Percentiles rank a stretch among this genome's conserved stretches.
Conservation (phyloP, 306 rosid genomes). For the Datisca glomerata region DNA sequence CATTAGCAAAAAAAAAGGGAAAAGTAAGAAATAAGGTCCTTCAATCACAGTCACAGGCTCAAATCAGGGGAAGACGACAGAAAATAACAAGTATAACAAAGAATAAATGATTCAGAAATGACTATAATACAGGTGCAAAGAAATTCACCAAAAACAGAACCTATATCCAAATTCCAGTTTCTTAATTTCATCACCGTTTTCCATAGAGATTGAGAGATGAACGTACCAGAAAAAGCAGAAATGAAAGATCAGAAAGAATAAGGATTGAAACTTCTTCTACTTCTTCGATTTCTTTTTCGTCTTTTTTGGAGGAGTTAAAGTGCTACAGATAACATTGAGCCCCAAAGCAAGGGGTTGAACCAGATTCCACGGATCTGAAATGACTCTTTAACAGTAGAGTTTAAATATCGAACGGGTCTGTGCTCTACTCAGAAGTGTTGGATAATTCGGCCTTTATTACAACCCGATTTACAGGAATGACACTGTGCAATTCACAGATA, state of each 20-base stretch:
- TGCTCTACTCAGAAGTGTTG: too few species aligned
- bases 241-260: slow-evolving; percentile 6
- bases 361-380: slow-evolving; percentile 26
- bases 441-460: too few species aligned
- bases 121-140: not conserved
- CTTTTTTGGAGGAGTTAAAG: slow-evolving; percentile 9
- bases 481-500: too few species aligned
- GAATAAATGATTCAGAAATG: not conserved
- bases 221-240: slow-evolving; percentile 7
- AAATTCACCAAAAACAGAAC: not conserved
- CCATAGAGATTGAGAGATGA: slow-evolving; percentile 3
- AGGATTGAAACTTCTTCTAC: not conserved
- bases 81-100: not conserved
- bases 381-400: slow-evolving; percentile 11
- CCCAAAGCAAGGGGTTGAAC: slow-evolving; percentile 12
- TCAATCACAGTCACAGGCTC: too few species aligned
- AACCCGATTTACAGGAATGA: too few species aligned
- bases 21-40: not conserved
- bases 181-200: not conserved
- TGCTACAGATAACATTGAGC: slow-evolving; percentile 7
- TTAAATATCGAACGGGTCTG: slow-evolving; percentile 12
- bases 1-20: not conserved
- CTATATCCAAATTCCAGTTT: not conserved
- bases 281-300: not conserved
- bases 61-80: too few species aligned